phyloP scores from a whole-genome alignment of 2,329 filamentous ascomycete genomes.

The Xylariaceae sp. region DNA sequence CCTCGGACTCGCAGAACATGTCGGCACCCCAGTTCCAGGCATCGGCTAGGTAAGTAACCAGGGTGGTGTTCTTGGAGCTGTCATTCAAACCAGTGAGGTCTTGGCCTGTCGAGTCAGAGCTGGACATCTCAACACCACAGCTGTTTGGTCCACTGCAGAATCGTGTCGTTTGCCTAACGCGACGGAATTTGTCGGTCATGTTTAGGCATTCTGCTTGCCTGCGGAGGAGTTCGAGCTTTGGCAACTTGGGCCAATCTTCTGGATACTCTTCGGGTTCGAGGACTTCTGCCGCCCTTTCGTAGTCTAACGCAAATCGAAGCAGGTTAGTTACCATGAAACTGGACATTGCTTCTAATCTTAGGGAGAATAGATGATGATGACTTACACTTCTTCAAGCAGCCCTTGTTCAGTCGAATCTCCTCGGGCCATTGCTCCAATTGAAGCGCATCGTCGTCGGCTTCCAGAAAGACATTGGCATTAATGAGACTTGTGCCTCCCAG shows the following conservation, averaged over 20 bases:
- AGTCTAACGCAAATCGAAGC: slow-evolving; percentile 40
- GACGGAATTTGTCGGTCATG: slow-evolving; percentile 48
- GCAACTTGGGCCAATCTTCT: slow-evolving; percentile 49
- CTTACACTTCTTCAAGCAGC: slow-evolving; percentile 46
- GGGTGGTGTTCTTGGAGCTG: slow-evolving; percentile 60
- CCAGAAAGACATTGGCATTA: slow-evolving; percentile 63
- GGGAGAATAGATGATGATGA: slow-evolving; percentile 25
- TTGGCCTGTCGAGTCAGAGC: slow-evolving; percentile 55
- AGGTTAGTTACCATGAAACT: slow-evolving; percentile 3
- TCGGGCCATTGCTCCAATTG: slow-evolving; percentile 52
- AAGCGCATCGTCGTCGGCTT: slow-evolving; percentile 52
- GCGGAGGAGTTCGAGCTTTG: slow-evolving; percentile 54
- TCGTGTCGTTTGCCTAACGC: slow-evolving; percentile 56
- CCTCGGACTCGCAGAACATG: slow-evolving; percentile 65
- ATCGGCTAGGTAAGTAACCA: slow-evolving; percentile 63
- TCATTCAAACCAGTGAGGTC: slow-evolving; percentile 62
- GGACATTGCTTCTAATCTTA: neutral
- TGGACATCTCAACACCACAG: slow-evolving; percentile 59
- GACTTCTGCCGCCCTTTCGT: slow-evolving; percentile 49
- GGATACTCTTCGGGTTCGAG: slow-evolving; percentile 57
- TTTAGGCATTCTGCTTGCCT: slow-evolving; percentile 51
- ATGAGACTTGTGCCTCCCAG: slow-evolving; percentile 62
- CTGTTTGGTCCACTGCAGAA: slow-evolving; percentile 57
- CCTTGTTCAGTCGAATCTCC: slow-evolving; percentile 45
- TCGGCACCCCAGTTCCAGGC: slow-evolving; percentile 69